Evolutionary conservation across 2,329 filamentous ascomycete species (phyloP), one percentile per base, ranked within the genome.

Genomic region (Fusarium temperatum): DNA sequence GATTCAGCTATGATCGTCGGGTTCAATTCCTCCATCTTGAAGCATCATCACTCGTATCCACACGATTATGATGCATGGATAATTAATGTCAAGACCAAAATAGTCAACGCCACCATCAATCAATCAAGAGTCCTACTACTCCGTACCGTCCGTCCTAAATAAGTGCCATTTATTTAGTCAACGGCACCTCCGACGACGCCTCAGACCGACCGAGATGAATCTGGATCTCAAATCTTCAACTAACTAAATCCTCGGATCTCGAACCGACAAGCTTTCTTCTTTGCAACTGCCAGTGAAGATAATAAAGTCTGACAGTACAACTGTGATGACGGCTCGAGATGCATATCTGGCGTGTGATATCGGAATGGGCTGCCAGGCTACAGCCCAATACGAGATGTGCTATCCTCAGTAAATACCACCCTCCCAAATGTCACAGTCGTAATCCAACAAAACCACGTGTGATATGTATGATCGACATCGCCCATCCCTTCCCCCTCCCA

Each of bases 161-260:
- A 45, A 42, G 63, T 63, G 58, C 32, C 38, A 44, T 39, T 54
- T n/a, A 47, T 35, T 30, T 39, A 35, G 65, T 51, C 35, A 66
- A 41, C 53, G 66, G 70, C 51, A 66, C 41, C 53, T 72, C 61
- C 70, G 70, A 54, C 47, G 39, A 56, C 70, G 56, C 71, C 45
- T 53, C 72, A 71, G 56, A 42, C 50, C n/a, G 47, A 56, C 59
- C 63, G 39, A 74, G 59, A 72, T 72, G 56, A 50, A 69, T 69
- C 72, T 67, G 36, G 58, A 64, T 42, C 44, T 28, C 44, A 45
- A 36, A 56, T 44, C 36, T 20, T 42, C 14, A 38, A 38, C 36
- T 47, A n/a, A 42, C 28, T 35, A 4, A 35, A 35, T 18, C 39
- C 20, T 35, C 63, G 39, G 58, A 61, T 61, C 58, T 41, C 58